Evolutionary conservation across 1,284 basidiomycete species (phyloP).

Genomic region (Tremellales sp.): DNA sequence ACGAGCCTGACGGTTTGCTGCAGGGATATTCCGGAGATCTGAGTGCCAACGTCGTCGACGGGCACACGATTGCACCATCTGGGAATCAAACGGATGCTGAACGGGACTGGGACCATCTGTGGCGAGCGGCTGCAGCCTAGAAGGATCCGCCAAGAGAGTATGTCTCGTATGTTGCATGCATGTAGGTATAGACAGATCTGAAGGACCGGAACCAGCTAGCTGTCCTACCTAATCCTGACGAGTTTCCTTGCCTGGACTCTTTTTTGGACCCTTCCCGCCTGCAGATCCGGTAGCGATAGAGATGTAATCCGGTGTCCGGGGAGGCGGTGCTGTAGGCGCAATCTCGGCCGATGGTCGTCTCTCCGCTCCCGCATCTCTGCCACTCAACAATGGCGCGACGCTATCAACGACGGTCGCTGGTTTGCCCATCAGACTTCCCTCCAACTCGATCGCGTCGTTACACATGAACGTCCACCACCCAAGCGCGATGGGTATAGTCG

Average conservation of each 20-base stretch:
- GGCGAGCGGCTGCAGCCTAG: too few species aligned
- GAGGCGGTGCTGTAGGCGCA: background rate
- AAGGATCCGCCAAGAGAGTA: too few species aligned
- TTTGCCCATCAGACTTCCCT: slow-evolving; percentile 16
- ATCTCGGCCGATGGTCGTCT: background rate
- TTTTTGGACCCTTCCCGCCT: background rate
- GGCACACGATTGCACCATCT: too few species aligned
- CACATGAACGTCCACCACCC: slow-evolving; percentile 74
- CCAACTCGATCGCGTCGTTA: slow-evolving; percentile 33
- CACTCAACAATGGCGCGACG: background rate
- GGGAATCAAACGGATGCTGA: too few species aligned
- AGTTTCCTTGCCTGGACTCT: background rate
- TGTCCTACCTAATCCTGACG: background rate
- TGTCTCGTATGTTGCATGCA: background rate
- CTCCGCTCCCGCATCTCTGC: too few species aligned
- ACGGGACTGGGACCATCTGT: too few species aligned
- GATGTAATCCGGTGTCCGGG: background rate
- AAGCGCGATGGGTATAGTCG: slow-evolving; percentile 72
- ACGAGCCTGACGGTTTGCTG: too few species aligned
- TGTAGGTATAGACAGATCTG: too few species aligned
- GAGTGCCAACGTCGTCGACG: too few species aligned
- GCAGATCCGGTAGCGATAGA: background rate
- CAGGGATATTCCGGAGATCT: too few species aligned
- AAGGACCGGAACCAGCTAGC: too few species aligned
- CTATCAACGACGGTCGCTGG: background rate